Evolutionary conservation across 2,329 filamentous ascomycete genomes (phyloP).

Genomic region (Akanthomyces lecanii): DNA sequence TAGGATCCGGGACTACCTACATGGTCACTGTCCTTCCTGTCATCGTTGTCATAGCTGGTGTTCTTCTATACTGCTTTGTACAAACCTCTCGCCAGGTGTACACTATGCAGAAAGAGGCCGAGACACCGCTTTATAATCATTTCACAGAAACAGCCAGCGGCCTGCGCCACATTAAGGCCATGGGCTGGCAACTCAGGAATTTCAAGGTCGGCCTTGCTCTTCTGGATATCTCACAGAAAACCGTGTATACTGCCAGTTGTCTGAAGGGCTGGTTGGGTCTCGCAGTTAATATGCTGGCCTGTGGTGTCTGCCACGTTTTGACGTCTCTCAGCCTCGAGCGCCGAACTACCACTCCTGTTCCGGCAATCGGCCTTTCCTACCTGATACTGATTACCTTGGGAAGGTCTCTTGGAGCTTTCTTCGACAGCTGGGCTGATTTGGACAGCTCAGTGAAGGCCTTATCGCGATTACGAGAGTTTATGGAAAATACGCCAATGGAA

Average conservation of each 20-base stretch:
- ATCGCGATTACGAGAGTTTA: neutral
- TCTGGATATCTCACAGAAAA: conserved; percentile 48
- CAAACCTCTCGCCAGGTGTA: conserved; percentile 34
- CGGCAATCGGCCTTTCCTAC: conserved; percentile 11
- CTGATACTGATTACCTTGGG: conserved; percentile 23
- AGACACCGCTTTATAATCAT: conserved; percentile 31
- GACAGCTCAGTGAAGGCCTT: neutral
- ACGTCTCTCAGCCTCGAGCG: conserved; percentile 37
- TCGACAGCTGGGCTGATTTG: conserved; percentile 24
- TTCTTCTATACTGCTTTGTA: conserved; percentile 17
- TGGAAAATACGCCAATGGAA: neutral
- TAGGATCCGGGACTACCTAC: neutral
- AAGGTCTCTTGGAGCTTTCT: conserved; percentile 19
- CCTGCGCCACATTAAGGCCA: conserved; percentile 46
- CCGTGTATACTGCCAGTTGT: conserved; percentile 43
- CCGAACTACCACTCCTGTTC: conserved; percentile 3
- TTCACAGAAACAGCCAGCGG: conserved; percentile 43
- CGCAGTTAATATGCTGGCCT: conserved; percentile 43
- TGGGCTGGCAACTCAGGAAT: conserved; percentile 45
- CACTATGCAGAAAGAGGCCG: conserved; percentile 32
- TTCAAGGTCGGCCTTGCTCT: conserved; percentile 39
- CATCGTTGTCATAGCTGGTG: neutral
- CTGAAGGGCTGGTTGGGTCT: conserved; percentile 49
- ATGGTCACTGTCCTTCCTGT: neutral
- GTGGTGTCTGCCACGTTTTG: conserved; percentile 39